phyloP scores from a whole-genome alignment of 1,284 basidiomycete species.

The Papiliotrema nemorosa region DNA sequence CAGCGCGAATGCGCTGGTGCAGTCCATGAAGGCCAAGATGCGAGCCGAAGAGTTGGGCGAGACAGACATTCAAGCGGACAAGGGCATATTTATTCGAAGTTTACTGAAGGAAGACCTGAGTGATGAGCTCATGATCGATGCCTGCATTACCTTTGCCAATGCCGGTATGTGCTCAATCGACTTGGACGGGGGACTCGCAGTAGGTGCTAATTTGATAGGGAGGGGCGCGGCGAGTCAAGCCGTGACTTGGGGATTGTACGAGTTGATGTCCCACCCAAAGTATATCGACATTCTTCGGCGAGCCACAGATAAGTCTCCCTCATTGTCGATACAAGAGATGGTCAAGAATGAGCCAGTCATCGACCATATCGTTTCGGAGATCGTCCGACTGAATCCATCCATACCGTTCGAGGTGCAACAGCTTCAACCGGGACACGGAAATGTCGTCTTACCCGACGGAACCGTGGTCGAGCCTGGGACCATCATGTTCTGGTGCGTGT shows the following conservation, averaged over 20 bases:
- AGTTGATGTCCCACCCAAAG: conserved; percentile 12
- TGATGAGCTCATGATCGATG: conserved; percentile 16
- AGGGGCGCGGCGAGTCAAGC: conserved; percentile 24
- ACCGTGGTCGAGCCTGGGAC: conserved; percentile 14
- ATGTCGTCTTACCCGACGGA: conserved; percentile 15
- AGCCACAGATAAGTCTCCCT: conserved; percentile 8
- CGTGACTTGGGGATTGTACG: conserved; percentile 21
- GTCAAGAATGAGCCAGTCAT: neutral
- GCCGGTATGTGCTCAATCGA: conserved; percentile 16
- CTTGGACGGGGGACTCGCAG: neutral
- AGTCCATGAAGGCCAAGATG: neutral
- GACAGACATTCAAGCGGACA: neutral
- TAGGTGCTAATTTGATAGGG: conserved; percentile 6
- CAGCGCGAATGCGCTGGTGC: neutral
- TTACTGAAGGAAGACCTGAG: conserved; percentile 4
- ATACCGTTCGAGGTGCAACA: conserved; percentile 21
- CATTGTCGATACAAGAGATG: neutral
- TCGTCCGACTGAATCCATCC: conserved; percentile 20
- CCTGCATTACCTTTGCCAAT: conserved; percentile 20
- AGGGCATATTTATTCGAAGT: neutral
- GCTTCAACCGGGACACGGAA: conserved; percentile 2
- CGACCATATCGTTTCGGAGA: conserved; percentile 19
- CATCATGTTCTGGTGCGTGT: conserved; percentile 19
- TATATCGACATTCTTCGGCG: conserved; percentile 4
- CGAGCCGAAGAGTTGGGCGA: conserved; percentile 1